Percentiles rank a stretch among this genome's conserved stretches.
phyloP scores from a whole-genome alignment of 2,329 filamentous ascomycete genomes.

The Neonectria punicea region DNA sequence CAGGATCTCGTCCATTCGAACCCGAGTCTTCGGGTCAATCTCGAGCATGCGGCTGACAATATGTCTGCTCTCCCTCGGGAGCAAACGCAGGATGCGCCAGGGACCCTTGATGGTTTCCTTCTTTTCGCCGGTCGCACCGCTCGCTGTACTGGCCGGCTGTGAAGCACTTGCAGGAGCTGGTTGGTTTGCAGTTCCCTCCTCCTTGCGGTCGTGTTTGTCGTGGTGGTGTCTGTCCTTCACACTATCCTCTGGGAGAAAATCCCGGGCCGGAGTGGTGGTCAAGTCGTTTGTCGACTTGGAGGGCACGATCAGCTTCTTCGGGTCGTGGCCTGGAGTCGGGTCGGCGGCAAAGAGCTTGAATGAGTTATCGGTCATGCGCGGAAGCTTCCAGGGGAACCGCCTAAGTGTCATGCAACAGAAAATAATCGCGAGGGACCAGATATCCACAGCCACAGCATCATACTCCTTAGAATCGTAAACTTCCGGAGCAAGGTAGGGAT shows the following conservation, averaged over 20 bases:
- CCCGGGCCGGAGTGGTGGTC: conserved; percentile 51
- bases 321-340: conserved; percentile 79
- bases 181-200: conserved; percentile 29
- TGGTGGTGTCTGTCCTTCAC: conserved; percentile 36
- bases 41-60: conserved; percentile 95
- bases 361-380: conserved; percentile 89
- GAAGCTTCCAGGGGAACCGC: conserved; percentile 97
- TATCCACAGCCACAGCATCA: conserved; percentile 91
- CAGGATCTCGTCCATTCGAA: conserved; percentile 86
- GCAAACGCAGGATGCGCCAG: conserved; percentile 85
- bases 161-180: conserved; percentile 19
- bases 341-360: conserved; percentile 92
- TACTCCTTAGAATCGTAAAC: conserved; percentile 95
- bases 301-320: conserved; percentile 61
- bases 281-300: conserved; percentile 58
- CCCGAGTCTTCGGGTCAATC: conserved; percentile 83
- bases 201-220: conserved; percentile 34
- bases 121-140: conserved; percentile 57
- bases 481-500: conserved; percentile 96
- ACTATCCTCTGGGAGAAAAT: conserved; percentile 52
- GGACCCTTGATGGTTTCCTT: conserved; percentile 90
- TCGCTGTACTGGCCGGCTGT: conserved; percentile 32
- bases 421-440: conserved; percentile 98
- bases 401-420: conserved; percentile 98
- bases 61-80: conserved; percentile 89